Base-by-base conservation (phyloP, 2,329 filamentous ascomycete genomes). In the Fusarium sterilihyphosum region DNA sequence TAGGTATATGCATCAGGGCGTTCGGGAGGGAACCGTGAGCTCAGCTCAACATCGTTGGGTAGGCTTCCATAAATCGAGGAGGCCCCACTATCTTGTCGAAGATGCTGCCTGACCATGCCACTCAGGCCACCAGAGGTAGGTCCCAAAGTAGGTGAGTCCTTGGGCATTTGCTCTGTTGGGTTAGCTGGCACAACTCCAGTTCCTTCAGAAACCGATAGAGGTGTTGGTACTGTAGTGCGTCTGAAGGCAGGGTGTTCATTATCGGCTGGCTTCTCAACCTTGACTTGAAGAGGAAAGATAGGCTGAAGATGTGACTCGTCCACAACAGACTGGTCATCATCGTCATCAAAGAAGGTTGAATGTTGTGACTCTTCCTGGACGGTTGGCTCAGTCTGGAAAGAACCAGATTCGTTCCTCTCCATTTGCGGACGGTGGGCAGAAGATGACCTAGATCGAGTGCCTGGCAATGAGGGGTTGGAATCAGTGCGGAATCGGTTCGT, bases 101-200 rank as follows among this genome's bases (percentile, higher is more conserved):
- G 85, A 85, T 98, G 96, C 71, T 95, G 92, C 38, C 93, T 91
- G 52, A 98, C 92, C 86, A 98, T 89, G 5, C 93, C 93, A 78
- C 92, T 96, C 22, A 98, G 86, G 6, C 77, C 77, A 2, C 94
- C 94, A 17, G 80, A 62, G 22, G 86, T 86, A 1, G 93, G 92
- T 5, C 93, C 93, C 11, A 98, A 84, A 0, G 94, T 97, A 2
- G 95, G 95, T 0, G 95, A 97, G 78, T 97, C 94, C 16, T 76
- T 74, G 3, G 78, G 71, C 26, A 77, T 67, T 9, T 74, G 71
- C 18, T 65, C 62, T 52, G 65, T 70, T 17, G 60, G 38, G 46
- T 31, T 40, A 26, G 47, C 26, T 56, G 63, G 31, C 9, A 50
- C 33, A 46, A 54, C 60, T 11, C 40, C 66, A 10, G 40, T 37